Evolutionary conservation across 1,284 basidiomycete species (phyloP), one percentile per base, ranked within the genome.

Genomic region (Papiliotrema terrestris): DNA sequence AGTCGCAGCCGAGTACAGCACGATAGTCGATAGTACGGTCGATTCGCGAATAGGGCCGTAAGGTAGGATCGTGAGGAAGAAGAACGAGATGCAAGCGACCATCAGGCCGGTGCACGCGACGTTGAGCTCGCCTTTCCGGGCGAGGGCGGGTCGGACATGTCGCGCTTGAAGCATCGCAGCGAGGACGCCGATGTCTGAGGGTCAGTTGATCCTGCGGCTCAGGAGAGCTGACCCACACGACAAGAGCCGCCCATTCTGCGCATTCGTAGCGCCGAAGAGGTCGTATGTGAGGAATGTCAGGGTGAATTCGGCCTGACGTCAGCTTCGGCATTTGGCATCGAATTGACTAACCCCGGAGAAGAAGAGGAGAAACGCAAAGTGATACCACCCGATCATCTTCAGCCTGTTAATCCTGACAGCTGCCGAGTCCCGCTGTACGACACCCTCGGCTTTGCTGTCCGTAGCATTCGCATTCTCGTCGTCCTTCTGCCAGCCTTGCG

Each of bases 91-190:
- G 11, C 83, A 80, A 68, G 91, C 94, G 60, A 83, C 83, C 39
- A 79, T 75, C 3, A 91, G 83, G 2, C 92, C 92, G 25, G 84
- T 82, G 14, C 83, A 81, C 1, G 91, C 89, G 82, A 95, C 88
- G 37, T 78, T 79, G 47, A 86, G 83, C 66, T 92, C 89, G 22
- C 89, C 88, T 26, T 84, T 77, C 43, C 84, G 84, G 1, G 84
- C 80, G 5, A 75, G 57, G 5, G 71, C 59, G 1, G 63, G 67
- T 8, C 92, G 87, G 43, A 93, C 90, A 73, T 94, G 93, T 52
- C 90, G 89, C 26, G 91, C 92, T 78, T 95, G 92, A 0, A 95
- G 79, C 2, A 92, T 76, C 1, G 91, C 88, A 55, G 88, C 89
- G 58, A 94, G 80, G 64, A 96, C 82, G 22, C 92, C 92, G 63